Evolutionary conservation across 2,329 filamentous ascomycete species (phyloP), one percentile per base, ranked within the genome.

Genomic region (Monilinia fructicola): DNA sequence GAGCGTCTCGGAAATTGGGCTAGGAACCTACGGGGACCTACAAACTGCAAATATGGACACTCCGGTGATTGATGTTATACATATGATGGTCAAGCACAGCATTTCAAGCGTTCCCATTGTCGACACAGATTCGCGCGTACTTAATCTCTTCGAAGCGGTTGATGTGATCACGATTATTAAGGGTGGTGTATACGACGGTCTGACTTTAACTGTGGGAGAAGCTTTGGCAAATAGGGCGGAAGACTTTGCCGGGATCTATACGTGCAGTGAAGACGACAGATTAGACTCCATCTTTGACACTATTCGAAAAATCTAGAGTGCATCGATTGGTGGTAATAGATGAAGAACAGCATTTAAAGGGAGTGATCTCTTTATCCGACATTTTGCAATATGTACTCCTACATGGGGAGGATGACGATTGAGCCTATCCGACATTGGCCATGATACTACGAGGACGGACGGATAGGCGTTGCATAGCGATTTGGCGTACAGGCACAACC

Each of bases 81-180:
- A 97, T 76, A 85, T 92, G 78, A 90, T 99, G 83, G 95, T 99
- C 63, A 88, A 92, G 78, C 85, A 90, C 78, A 97, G 92, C 78
- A 98, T 99, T 74, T 97, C 92, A 53, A 96, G 93, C 74, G 90
- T 99, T 46, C 95, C 95, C 12, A 95, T 99, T 66, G 81, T 99
- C 65, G 95, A 98, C 74, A 85, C 85, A 59, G 87, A 92, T 48
- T 83, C 84, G 73, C 81, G 86, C 78, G 87, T 99, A 0, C 86
- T 98, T 70, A 99, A 99, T 75, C 93, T 98, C 14, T 99, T 99
- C 75, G 96, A 99, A 80, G 92, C 95, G 1, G 93, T 99, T 61
- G 95, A 99, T 78, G 93, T 99, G 68, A 97, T 99, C 72, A 90
- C 93, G 0, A 88, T 97, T 73, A 96, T 99, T 79, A 96, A 96